Percentiles rank a stretch among this genome's conserved stretches.
phyloP scores from a whole-genome alignment of 2,329 filamentous ascomycete species.

The Alternaria solani region DNA sequence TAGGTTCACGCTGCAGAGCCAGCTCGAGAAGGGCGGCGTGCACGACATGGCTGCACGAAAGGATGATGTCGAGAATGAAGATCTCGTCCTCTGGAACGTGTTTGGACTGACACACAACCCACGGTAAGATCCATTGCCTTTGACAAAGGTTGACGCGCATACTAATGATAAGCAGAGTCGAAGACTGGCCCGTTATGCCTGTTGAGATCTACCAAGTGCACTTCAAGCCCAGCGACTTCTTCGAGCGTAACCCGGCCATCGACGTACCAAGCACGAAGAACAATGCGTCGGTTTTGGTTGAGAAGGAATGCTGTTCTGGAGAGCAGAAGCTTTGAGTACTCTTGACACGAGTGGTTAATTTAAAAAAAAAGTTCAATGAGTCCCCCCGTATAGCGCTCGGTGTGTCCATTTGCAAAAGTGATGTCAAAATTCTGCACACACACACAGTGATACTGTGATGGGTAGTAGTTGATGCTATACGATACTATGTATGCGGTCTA shows the following conservation, averaged over 20 bases:
- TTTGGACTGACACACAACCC: constrained; percentile 63
- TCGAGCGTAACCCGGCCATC: constrained; percentile 61
- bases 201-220: constrained; percentile 58
- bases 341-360: background rate
- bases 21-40: constrained; percentile 55
- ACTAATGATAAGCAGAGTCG: constrained; percentile 33
- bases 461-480: constrained; percentile 2
- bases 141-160: background rate
- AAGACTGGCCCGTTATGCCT: constrained; percentile 63
- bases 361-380: background rate
- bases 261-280: constrained; percentile 59
- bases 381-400: background rate
- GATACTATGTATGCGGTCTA: constrained; percentile 1
- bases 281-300: constrained; percentile 38
- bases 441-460: background rate
- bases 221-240: constrained; percentile 63
- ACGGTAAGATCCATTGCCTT: constrained; percentile 30
- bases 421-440: background rate
- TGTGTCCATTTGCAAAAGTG: background rate
- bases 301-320: constrained; percentile 24
- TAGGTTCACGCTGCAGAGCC: constrained; percentile 57
- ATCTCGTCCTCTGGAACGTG: constrained; percentile 60
- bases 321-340: constrained; percentile 26
- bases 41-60: constrained; percentile 54
- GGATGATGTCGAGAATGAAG: constrained; percentile 54